Evolutionary conservation across 495 filamentous ascomycete genomes (phyloP), one percentile per base, ranked within the genome.

Genomic region (Xylaria longipes): DNA sequence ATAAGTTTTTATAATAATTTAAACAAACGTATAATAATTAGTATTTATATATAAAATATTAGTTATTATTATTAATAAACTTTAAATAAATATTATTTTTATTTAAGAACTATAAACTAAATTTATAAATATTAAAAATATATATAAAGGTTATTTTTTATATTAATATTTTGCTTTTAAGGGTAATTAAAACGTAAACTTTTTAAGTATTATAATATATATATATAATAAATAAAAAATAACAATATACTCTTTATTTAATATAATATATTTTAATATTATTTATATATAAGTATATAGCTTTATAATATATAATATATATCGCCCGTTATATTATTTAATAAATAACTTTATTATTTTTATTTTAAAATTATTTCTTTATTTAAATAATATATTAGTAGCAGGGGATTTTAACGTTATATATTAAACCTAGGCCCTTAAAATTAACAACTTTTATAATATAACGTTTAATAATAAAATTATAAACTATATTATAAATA

Each of bases 161-260:
- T 60, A 60, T 37, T n/a, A 60, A 37, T 35, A 5, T 25, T 60
- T 20, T 37, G 0, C 8, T 20, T 25, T 37, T 20, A 35, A 37
- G n/a, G 11, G 31, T 2, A 35, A 60, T 2, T 60, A 60, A 37
- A 60, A 37, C 3, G 1, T 1, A 33, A n/a, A 33, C 15, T 25
- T 14, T 60, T 37, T 37, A 5, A 37, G 22, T n/a, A 12, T 60
- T n/a, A 60, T 60, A 60, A 60, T 6, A 8, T 60, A 60, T 60
- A 60, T 60, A 3, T 37, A 60, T 60, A 60, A 60, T 11, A 60
- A 60, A 60, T 60, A 60, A 37, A 60, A 60, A 39, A 46, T 20
- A 20, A 54, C 22, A 25, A 37, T 27, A 5, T 60, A 60, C 5
- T 9, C 3, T 11, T 3, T 27, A 5, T 1, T n/a, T 22, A 22